Evolutionary conservation across 83 land plant genomes (phyloP), one percentile per base, ranked within the genome.

Genomic region (Picea mariana): DNA sequence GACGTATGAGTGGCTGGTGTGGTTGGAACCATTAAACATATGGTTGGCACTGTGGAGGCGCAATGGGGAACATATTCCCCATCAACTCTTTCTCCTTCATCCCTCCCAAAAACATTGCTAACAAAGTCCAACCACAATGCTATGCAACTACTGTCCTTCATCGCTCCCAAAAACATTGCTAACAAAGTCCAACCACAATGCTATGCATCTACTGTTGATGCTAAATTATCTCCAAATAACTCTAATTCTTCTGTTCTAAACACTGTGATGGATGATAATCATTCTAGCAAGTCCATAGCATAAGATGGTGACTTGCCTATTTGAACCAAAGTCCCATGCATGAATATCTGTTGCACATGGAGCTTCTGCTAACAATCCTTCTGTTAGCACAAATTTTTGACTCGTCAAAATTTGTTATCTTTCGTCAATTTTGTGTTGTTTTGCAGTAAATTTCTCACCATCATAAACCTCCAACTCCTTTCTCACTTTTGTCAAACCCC

Each of bases 251-350:
- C n/a, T n/a, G n/a, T n/a, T n/a, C n/a, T n/a, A n/a, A n/a, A n/a
- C n/a, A 44, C 44, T 24, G 20, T 0, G 55, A 44, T 8, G n/a
- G 44, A 49, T 72, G 76, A 72, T 72, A 47, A 44, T 42, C 76
- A 72, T 9, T 21, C 55, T 40, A 72, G 52, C 24, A 72, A 72
- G 76, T 72, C 55, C 55, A 17, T 44, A 72, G n/a, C 76, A 18
- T 72, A 55, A 44, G 76, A 72, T 42, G 76, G 13, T 5, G 76
- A 72, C n/a, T 27, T 13, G 55, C 49, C 42, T 72, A n/a, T 72
- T 40, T 72, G 55, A 72, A 72, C 76, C 55, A 18, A 72, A 21
- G 76, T 20, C 76, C 76, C 52, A 44, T 15, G 76, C 13, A 72
- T 4, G 55, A 13, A 72, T 44, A 18, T 72, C 13, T 44, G 26